Conservation (phyloP, 2,329 filamentous ascomycete genomes). For the Diplocarpon mali region DNA sequence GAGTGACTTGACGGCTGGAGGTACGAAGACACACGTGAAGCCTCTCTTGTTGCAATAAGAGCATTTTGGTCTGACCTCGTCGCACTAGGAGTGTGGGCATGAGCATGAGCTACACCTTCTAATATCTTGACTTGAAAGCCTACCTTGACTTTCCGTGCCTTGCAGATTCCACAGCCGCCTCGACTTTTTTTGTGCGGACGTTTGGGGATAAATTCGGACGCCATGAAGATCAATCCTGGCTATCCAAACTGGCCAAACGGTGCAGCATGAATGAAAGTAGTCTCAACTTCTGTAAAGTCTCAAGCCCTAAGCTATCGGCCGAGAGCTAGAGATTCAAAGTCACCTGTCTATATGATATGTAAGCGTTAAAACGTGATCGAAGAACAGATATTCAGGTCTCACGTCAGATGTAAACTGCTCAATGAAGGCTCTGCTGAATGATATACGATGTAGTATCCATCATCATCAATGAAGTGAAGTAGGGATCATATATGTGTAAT, state of each 20-base stretch:
- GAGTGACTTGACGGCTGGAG: constrained; percentile 1
- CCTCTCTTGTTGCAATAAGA: constrained; percentile 21
- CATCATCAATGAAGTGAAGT: background rate
- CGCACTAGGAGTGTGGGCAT: constrained; percentile 15
- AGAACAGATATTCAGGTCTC: too few relatives aligned
- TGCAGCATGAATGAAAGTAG: background rate
- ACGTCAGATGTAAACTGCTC: too few relatives aligned
- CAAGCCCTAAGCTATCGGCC: too few relatives aligned
- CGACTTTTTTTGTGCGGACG: constrained; percentile 26
- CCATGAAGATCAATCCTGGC: constrained; percentile 6
- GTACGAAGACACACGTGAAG: constrained; percentile 19
- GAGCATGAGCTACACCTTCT: constrained; percentile 3
- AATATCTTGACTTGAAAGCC: background rate
- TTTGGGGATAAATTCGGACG: constrained; percentile 21
- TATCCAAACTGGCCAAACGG: background rate
- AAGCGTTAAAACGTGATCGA: too few relatives aligned
- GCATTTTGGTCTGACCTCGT: constrained; percentile 24
- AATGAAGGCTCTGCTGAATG: too few relatives aligned
- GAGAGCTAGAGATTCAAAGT: too few relatives aligned
- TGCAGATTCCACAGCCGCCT: constrained; percentile 23
- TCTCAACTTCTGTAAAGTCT: background rate
- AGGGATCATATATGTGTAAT: background rate
- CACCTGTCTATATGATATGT: too few relatives aligned
- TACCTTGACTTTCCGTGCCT: constrained; percentile 26
- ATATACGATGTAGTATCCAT: background rate